Percentiles rank a stretch among this genome's conserved stretches.
These are phyloP conservation scores for Vachellia pachyceras DNA, from an alignment of 306 rosid genomes.

Conservation along the genomic window DNA sequence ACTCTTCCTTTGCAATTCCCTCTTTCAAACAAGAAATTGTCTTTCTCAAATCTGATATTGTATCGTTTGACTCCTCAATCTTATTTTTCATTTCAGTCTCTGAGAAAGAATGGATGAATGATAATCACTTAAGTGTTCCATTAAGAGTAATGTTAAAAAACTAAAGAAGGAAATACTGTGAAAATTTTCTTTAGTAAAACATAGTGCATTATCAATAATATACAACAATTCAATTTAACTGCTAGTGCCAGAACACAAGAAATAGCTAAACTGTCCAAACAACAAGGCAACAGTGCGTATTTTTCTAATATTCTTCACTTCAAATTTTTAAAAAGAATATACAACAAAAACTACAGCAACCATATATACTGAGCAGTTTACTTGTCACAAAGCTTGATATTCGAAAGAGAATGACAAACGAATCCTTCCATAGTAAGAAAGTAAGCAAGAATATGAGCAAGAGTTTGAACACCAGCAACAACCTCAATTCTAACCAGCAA, in stretches of 20 bases:
- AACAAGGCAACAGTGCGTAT: not conserved
- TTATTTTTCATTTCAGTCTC: constrained; percentile 71
- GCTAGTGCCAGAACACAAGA: not conserved
- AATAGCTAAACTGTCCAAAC: not conserved
- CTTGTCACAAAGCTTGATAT: not conserved
- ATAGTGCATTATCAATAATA: not conserved
- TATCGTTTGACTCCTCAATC: constrained; percentile 55
- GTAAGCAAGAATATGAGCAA: not conserved
- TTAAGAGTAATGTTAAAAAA: not conserved
- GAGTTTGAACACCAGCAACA: not conserved
- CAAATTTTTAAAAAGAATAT: not conserved
- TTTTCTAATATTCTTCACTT: not conserved
- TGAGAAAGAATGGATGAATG: constrained; percentile 47
- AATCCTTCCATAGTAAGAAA: not conserved
- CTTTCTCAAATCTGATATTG: constrained; percentile 53
- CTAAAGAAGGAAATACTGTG: not conserved
- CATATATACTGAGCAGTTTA: not conserved
- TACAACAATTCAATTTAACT: not conserved
- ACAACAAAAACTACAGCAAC: not conserved
- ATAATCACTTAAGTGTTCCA: constrained; percentile 22
- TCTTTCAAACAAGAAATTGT: constrained; percentile 61
- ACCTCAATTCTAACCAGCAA: not conserved
- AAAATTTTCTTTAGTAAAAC: not conserved
- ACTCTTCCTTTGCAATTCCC: constrained; percentile 66
- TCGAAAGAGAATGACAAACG: not conserved